Evolutionary conservation across 805 yeast species (phyloP).

Genomic region (Torulaspora delbrueckii): DNA sequence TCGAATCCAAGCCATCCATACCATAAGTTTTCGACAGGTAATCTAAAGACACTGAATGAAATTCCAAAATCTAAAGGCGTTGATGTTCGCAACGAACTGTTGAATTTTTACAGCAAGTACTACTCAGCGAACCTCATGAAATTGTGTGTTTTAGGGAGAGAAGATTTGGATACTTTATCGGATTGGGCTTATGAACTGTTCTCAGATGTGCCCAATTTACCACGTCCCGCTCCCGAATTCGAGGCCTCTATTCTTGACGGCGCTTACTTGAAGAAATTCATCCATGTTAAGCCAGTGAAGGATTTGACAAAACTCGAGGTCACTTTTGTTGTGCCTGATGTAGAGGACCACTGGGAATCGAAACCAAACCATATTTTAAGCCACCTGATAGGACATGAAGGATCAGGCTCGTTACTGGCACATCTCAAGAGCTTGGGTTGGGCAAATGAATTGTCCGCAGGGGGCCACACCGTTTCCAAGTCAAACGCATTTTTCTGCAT

Average conservation of each 20-base stretch:
- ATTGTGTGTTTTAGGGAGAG: slow-evolving; percentile 78
- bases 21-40: slow-evolving; percentile 88
- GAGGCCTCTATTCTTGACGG: slow-evolving; percentile 44
- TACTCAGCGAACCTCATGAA: slow-evolving; percentile 90
- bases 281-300: slow-evolving; percentile 77
- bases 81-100: slow-evolving; percentile 75
- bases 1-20: slow-evolving; percentile 77
- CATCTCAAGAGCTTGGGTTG: slow-evolving; percentile 66
- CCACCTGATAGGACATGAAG: slow-evolving; percentile 90
- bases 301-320: slow-evolving; percentile 65
- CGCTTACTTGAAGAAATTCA: slow-evolving; percentile 48
- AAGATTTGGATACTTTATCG: slow-evolving; percentile 65
- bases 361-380: slow-evolving; percentile 68
- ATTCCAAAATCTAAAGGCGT: slow-evolving; percentile 55
- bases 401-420: slow-evolving; percentile 74
- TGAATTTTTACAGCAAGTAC: slow-evolving; percentile 63
- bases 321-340: slow-evolving; percentile 74
- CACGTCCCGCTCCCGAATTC: slow-evolving; percentile 31
- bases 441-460: slow-evolving; percentile 77
- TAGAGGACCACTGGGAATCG: slow-evolving; percentile 57
- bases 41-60: slow-evolving; percentile 63
- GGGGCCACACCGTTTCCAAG: slow-evolving; percentile 58
- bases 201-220: slow-evolving; percentile 51
- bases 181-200: slow-evolving; percentile 66
- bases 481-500: slow-evolving; percentile 66